phyloP scores from a whole-genome alignment of 129 eudicot species.

The Centella asiatica region DNA sequence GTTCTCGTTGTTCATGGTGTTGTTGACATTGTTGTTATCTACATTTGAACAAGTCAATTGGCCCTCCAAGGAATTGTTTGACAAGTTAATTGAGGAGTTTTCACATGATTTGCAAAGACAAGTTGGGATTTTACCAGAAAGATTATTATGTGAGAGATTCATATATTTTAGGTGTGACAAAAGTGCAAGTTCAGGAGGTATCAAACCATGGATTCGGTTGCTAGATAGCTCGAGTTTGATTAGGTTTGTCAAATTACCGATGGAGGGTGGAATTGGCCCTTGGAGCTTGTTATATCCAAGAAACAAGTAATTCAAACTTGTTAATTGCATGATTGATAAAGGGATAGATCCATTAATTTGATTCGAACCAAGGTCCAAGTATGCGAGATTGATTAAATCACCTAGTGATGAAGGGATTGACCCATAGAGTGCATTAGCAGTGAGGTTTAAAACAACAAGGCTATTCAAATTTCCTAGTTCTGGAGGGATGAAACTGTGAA shows the following conservation, averaged over 20 bases:
- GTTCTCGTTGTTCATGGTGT: no score
- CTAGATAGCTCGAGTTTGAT: not conserved
- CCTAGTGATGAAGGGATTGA: constrained; percentile 4
- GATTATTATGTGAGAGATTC: not conserved
- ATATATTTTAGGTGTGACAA: not conserved
- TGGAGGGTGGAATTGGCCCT: constrained; percentile 1
- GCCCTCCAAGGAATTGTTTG: not conserved
- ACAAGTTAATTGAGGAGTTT: not conserved
- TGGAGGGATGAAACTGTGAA: not conserved
- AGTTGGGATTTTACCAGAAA: constrained; percentile 2
- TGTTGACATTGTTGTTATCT: no score
- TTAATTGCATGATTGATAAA: not conserved
- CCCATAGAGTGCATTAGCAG: constrained; percentile 3
- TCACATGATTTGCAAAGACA: not conserved
- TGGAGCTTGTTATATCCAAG: not conserved
- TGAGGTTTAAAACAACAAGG: not conserved
- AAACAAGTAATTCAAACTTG: not conserved
- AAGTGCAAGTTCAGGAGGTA: constrained; percentile 1
- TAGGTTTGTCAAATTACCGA: not conserved
- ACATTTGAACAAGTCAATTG: not conserved
- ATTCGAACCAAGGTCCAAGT: not conserved
- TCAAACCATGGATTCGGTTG: not conserved
- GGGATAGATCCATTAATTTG: constrained; percentile 4
- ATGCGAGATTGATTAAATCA: not conserved
- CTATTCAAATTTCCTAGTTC: not conserved